Percentiles rank a stretch among this genome's conserved stretches.
phyloP scores from a whole-genome alignment of 2,329 filamentous ascomycete genomes.

The Akanthomyces lecanii region DNA sequence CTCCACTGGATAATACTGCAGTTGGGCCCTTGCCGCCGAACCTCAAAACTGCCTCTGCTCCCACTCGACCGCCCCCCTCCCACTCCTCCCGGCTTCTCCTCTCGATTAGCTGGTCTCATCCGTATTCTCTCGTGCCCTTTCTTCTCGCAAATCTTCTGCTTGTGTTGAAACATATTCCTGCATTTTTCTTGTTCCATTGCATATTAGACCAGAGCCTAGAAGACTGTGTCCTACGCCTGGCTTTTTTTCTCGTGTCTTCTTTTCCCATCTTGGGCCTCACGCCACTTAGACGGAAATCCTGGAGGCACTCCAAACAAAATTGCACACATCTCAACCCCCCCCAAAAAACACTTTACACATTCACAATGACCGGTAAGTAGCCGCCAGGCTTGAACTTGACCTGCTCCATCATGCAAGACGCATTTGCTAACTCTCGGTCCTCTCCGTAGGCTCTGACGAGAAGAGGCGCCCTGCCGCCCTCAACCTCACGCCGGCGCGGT shows the following conservation, averaged over 20 bases:
- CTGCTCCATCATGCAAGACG: neutral
- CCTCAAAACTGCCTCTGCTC: constrained; percentile 10
- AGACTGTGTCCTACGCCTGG: constrained; percentile 13
- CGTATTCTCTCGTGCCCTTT: constrained; percentile 26
- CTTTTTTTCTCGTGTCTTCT: neutral
- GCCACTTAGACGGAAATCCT: constrained; percentile 1
- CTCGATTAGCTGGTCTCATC: constrained; percentile 55
- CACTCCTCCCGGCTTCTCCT: constrained; percentile 26
- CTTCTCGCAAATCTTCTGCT: constrained; percentile 24
- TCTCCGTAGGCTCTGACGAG: constrained; percentile 39
- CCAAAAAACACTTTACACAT: neutral
- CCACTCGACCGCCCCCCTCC: constrained; percentile 5
- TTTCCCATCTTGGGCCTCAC: neutral
- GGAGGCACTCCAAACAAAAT: neutral
- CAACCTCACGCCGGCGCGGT: constrained; percentile 47
- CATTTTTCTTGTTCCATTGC: neutral
- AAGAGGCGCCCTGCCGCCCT: constrained; percentile 55
- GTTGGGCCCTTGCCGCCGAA: neutral
- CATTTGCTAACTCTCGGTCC: neutral
- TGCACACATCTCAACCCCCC: neutral
- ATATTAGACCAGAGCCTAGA: neutral
- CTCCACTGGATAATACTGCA: neutral
- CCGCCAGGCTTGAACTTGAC: constrained; percentile 17
- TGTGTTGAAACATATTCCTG: neutral
- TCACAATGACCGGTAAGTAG: constrained; percentile 12